Conservation (phyloP, 2,329 filamentous ascomycete species). For the Coniochaeta sp. region DNA sequence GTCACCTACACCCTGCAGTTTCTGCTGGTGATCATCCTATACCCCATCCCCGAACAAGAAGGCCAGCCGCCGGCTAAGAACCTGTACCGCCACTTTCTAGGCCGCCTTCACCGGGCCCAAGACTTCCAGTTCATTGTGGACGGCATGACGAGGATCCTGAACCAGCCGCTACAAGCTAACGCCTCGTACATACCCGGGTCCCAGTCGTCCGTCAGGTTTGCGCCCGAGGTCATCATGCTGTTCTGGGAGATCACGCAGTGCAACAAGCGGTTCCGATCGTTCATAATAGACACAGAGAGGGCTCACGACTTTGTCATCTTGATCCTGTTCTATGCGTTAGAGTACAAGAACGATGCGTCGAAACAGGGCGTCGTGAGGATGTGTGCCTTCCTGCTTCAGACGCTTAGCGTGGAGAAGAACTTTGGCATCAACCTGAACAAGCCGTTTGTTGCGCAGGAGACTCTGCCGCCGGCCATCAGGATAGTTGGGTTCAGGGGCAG, state of each 20-base stretch:
- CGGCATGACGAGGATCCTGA: slow-evolving; percentile 85
- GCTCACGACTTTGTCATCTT: slow-evolving; percentile 90
- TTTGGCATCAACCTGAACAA: slow-evolving; percentile 90
- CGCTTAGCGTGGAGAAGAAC: slow-evolving; percentile 83
- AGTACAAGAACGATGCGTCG: slow-evolving; percentile 76
- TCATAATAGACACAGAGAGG: slow-evolving; percentile 92
- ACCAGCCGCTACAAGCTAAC: slow-evolving; percentile 86
- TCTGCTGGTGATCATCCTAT: slow-evolving; percentile 76
- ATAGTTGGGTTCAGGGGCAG: slow-evolving; percentile 80
- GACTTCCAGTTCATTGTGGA: slow-evolving; percentile 98
- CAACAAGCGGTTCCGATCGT: slow-evolving; percentile 94
- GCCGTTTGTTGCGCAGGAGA: slow-evolving; percentile 81
- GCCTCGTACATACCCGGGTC: slow-evolving; percentile 82
- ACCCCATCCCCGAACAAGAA: slow-evolving; percentile 75
- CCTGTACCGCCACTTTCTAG: slow-evolving; percentile 86
- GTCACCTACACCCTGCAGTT: slow-evolving; percentile 90
- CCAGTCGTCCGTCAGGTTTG: slow-evolving; percentile 74
- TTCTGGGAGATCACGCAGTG: slow-evolving; percentile 98
- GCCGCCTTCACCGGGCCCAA: slow-evolving; percentile 82
- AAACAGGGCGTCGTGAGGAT: slow-evolving; percentile 92
- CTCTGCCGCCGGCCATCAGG: slow-evolving; percentile 72
- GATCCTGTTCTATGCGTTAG: slow-evolving; percentile 85
- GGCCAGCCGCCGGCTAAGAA: slow-evolving; percentile 68
- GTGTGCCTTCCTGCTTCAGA: slow-evolving; percentile 96
- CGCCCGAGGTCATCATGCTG: slow-evolving; percentile 91